A percentile compares a stretch with the other conserved stretches of the same genome.
Conservation (phyloP, 78 protist genomes). For the Reticulomyxa filosa region DNA sequence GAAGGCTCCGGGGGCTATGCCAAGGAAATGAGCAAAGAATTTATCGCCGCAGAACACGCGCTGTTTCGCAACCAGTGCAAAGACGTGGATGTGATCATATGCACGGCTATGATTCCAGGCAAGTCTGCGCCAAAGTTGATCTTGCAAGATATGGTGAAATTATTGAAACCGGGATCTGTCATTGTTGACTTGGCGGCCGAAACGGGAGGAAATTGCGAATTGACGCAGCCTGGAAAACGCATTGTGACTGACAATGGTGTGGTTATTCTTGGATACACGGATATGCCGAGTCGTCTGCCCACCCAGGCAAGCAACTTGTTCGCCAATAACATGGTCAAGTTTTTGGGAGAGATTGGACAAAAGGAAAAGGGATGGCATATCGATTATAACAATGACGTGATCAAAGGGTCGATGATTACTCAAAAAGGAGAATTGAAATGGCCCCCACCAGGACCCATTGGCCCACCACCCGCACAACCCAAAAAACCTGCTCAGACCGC, state of each 20-base stretch:
- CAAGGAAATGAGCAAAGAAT: conserved; percentile 70
- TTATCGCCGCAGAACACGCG: conserved; percentile 66
- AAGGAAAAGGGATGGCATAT: conserved; percentile 13
- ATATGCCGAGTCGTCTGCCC: conserved; percentile 72
- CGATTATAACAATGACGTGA: conserved; percentile 50
- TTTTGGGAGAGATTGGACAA: conserved; percentile 19
- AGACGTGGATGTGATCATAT: conserved; percentile 86
- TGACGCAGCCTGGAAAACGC: conserved; percentile 15
- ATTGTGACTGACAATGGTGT: not conserved
- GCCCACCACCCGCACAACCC: conserved; percentile 16
- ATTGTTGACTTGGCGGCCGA: conserved; percentile 89
- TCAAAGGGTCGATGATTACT: conserved; percentile 26
- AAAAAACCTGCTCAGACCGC: not conserved
- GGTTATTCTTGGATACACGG: conserved; percentile 67
- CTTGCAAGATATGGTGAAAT: not conserved
- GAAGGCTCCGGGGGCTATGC: conserved; percentile 72
- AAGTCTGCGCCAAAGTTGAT: not conserved
- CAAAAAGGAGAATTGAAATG: conserved; percentile 10
- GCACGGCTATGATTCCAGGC: conserved; percentile 93
- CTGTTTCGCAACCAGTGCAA: conserved; percentile 39
- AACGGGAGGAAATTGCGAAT: conserved; percentile 79
- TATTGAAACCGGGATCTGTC: conserved; percentile 72
- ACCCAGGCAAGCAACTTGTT: conserved; percentile 25
- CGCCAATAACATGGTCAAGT: conserved; percentile 45
- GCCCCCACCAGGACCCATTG: conserved; percentile 28